Base-by-base conservation (phyloP, 2,329 filamentous ascomycete genomes). In the Pseudocercospora musae region DNA sequence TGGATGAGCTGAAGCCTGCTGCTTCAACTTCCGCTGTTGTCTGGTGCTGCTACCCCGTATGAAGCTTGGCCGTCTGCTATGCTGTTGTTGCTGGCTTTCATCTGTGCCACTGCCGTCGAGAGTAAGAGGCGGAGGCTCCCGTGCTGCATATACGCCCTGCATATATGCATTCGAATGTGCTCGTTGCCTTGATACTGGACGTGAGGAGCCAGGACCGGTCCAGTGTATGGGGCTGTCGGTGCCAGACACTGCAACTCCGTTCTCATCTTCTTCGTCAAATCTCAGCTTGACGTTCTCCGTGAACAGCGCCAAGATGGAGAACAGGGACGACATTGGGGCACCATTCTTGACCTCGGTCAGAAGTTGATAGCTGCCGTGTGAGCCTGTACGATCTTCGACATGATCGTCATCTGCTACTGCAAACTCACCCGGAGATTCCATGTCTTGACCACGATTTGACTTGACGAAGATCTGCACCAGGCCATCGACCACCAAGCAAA, bases 391-490 rank as follows among this genome's bases (percentile, higher is more conserved):
- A n/a, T 92, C 89, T n/a, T 90, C 89, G 7, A 65, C 69, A 9
- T 83, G 81, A n/a, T 82, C 83, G 64, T 76, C 72, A 64, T 81
- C 80, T 20, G 81, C 79, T 21, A 80, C 70, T 18, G 73, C 73
- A 57, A 57, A 79, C 74, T 73, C 79, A 62, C 68, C 74, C 61
- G 79, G 79, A 25, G 77, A 77, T 4, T 70, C 68, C n/a, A 63
- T 42, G 50, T 80, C 79, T 58, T 83, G 60, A 23, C 53, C 80
- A 44, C 84, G 82, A 48, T 88, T 87, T 1, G 94, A 97, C 75
- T 97, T 98, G 76, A 99, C 95, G 74, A 98, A 99, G 59, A 99
- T 98, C 76, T 99, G 92, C 0, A 99, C 93, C 27, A 96, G 78
- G 1, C 95, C 95, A 77, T 99, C 95, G 2, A 99, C 96, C 4